phyloP scores from a whole-genome alignment of 305 asterid genomes.

The Plantago rigida region DNA sequence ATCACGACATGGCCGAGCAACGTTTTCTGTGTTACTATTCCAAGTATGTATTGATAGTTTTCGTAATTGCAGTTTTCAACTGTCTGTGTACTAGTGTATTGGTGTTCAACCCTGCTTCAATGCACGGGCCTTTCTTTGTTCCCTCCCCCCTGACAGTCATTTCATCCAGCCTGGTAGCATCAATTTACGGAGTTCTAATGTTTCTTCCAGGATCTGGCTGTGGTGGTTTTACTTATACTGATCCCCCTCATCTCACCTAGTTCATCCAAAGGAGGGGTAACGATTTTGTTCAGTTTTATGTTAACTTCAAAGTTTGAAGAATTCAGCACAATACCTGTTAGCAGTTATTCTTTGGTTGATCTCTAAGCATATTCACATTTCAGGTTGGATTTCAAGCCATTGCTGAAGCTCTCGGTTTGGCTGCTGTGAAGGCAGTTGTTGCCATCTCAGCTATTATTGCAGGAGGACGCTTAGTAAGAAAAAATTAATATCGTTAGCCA shows the following conservation, averaged over 20 bases:
- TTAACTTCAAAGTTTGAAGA: neutral
- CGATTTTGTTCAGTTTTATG: conserved; percentile 14
- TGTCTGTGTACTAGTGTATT: neutral
- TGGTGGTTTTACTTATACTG: conserved; percentile 95
- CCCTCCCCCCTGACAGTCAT: neutral
- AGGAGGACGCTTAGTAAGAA: conserved; percentile 85
- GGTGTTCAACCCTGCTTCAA: neutral
- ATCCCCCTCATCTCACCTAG: conserved; percentile 93
- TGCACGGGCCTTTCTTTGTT: neutral
- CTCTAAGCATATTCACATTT: conserved; percentile 12
- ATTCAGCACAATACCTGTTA: no score
- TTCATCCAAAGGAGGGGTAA: conserved; percentile 99
- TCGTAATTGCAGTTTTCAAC: conserved; percentile 12
- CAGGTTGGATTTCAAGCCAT: conserved; percentile 95
- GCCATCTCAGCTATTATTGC: conserved; percentile 96
- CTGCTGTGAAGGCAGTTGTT: conserved; percentile 94
- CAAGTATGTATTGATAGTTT: conserved; percentile 50
- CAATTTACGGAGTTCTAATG: conserved; percentile 20
- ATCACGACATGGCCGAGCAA: conserved; percentile 98
- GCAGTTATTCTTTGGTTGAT: no score
- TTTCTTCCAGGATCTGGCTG: conserved; percentile 83
- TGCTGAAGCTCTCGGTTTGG: conserved; percentile 98
- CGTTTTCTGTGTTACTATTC: conserved; percentile 92
- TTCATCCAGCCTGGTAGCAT: conserved; percentile 19
- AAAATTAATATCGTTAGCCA: conserved; percentile 1